These are phyloP conservation scores for Nemania bipapillata DNA, from an alignment of 2,329 filamentous ascomycete genomes.

Conservation along the genomic window DNA sequence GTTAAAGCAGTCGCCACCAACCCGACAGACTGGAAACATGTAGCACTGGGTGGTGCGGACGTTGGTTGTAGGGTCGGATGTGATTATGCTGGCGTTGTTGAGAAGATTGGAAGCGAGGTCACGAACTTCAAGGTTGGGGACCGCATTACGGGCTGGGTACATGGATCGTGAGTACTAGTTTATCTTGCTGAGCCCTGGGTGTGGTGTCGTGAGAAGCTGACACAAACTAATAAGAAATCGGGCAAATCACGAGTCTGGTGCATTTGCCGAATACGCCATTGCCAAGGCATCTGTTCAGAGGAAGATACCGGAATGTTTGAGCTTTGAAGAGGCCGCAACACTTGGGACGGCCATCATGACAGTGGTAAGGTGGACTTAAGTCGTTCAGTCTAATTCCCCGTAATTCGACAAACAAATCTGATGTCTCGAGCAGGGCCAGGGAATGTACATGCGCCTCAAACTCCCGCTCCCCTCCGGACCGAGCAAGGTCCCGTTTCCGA, in stretches of 20 bases:
- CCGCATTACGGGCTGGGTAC: constrained; percentile 54
- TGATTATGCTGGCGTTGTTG: constrained; percentile 60
- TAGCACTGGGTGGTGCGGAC: constrained; percentile 33
- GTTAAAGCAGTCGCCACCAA: constrained; percentile 51
- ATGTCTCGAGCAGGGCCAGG: constrained; percentile 54
- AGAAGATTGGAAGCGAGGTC: constrained; percentile 57
- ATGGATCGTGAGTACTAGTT: constrained; percentile 35
- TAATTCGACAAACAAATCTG: not conserved
- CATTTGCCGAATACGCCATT: constrained; percentile 55
- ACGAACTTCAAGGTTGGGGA: constrained; percentile 61
- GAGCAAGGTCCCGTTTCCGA: constrained; percentile 49
- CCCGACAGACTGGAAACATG: constrained; percentile 51
- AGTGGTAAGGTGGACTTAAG: constrained; percentile 46
- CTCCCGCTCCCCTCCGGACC: constrained; percentile 59
- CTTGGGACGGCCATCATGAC: constrained; percentile 56
- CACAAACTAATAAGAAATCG: constrained; percentile 4
- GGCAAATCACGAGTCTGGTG: constrained; percentile 53
- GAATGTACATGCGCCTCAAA: constrained; percentile 58
- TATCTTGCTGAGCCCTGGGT: no score
- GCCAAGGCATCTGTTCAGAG: constrained; percentile 57
- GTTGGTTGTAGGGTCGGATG: constrained; percentile 51
- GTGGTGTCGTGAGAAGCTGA: not conserved
- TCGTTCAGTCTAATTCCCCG: no score
- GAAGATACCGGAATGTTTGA: constrained; percentile 58
- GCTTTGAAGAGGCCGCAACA: constrained; percentile 59